Evolutionary conservation across 805 yeast species (phyloP), one percentile per base, ranked within the genome.

Genomic region (Saturnispora mendoncae): DNA sequence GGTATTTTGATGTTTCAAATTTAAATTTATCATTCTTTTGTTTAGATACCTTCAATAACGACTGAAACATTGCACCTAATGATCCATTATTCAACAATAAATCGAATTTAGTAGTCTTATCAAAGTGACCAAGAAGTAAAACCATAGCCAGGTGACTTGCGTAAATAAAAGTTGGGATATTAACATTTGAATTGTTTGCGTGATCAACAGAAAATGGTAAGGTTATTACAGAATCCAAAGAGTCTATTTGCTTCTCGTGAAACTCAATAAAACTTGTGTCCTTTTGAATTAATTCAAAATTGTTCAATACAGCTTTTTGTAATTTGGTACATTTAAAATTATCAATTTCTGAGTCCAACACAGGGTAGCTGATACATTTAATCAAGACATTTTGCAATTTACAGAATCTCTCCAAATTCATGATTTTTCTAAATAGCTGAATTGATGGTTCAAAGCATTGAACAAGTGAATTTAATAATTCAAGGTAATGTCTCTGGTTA

Each of bases 341-440:
- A 54, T 86, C 95, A 4, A 62, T 56, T 26, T 66, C 66, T 47
- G 66, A 67, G 24, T 67, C 74, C 28, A 85, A 64, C 10, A 82
- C 68, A 1, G 94, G 94, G 56, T 82, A 86, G 31, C 84, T 64
- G 1, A 83, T 74, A 43, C 86, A 76, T 13, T 77, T 67, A 51
- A 74, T 75, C 52, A 90, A 69, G 4, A 78, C 61, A n/a, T 62
- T 63, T 28, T 85, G 57, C n/a, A 82, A 65, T 18, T 57, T 63
- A 33, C 66, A 72, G n/a, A 76, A 64, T 58, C 56, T 67, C 18
- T 42, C 60, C 21, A 48, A 51, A 17, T 62, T 62, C 33, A 60
- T 55, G 21, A 51, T 57, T 2, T 57, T 60, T 33, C 48, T 47
- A 20, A 49, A 64, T 19, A 77, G 53, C 1, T 46, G 43, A 48